These are phyloP conservation scores for Colletotrichum magnum DNA, from an alignment of 2,329 filamentous ascomycete species.

Conservation along the genomic window DNA sequence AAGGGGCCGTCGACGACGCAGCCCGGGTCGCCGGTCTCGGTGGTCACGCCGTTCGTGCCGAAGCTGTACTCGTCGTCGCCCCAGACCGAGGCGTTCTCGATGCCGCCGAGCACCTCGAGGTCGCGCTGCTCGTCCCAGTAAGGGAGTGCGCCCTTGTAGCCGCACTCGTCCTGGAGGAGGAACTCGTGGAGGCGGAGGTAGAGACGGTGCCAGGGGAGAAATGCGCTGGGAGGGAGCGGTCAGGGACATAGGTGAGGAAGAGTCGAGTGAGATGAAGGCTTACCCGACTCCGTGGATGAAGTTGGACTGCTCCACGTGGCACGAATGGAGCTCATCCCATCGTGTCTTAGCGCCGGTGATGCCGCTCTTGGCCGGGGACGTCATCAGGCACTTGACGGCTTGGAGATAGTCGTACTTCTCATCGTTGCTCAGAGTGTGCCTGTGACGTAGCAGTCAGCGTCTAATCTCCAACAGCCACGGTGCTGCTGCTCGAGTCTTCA, in stretches of 20 bases:
- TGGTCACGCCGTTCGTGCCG: constrained; percentile 46
- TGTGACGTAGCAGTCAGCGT: not conserved
- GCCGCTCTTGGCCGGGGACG: constrained; percentile 27
- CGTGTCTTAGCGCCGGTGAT: constrained; percentile 20
- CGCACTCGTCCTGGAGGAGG: constrained; percentile 49
- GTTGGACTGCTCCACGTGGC: constrained; percentile 31
- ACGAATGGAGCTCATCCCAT: constrained; percentile 32
- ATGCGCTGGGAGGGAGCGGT: constrained; percentile 35
- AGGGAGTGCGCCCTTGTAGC: constrained; percentile 51
- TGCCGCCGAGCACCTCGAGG: constrained; percentile 48
- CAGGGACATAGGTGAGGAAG: not conserved
- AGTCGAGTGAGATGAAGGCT: not conserved
- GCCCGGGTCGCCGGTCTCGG: constrained; percentile 8
- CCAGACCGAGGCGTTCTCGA: constrained; percentile 38
- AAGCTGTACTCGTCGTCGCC: constrained; percentile 45
- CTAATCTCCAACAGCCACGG: not conserved
- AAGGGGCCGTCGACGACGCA: constrained; percentile 46
- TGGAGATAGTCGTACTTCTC: constrained; percentile 31
- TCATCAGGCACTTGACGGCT: constrained; percentile 32
- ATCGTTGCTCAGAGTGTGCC: constrained; percentile 25
- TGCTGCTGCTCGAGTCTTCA: no score
- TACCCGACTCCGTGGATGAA: constrained; percentile 39
- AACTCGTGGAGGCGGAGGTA: constrained; percentile 50
- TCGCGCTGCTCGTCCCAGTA: constrained; percentile 37
- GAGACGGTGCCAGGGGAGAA: constrained; percentile 54